These are phyloP conservation scores for Candida buenavistaensis DNA, from an alignment of 1,139 yeast genomes.

Conservation along the genomic window DNA sequence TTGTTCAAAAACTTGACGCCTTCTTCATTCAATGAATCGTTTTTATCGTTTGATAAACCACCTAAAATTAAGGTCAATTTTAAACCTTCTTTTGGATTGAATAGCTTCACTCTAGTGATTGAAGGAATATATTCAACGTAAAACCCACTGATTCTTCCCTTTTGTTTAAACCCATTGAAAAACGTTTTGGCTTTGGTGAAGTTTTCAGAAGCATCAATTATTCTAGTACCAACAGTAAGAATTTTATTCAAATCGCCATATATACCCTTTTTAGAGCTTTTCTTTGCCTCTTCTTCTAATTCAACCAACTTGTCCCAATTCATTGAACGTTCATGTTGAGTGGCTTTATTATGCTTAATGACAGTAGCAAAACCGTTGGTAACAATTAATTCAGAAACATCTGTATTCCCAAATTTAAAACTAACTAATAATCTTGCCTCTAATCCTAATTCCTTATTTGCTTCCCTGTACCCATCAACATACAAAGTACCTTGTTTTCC, in stretches of 20 bases:
- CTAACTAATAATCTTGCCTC: conserved; percentile 70
- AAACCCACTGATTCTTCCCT: conserved; percentile 57
- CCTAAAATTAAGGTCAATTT: conserved; percentile 73
- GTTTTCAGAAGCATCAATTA: conserved; percentile 80
- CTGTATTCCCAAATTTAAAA: conserved; percentile 48
- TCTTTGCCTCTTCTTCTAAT: conserved; percentile 62
- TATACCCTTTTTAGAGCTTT: conserved; percentile 58
- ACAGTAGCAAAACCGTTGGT: conserved; percentile 75
- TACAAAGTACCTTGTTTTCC: conserved; percentile 65
- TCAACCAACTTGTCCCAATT: conserved; percentile 79
- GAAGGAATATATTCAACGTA: conserved; percentile 70
- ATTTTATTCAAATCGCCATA: conserved; percentile 52
- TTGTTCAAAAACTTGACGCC: conserved; percentile 58
- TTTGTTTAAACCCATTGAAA: conserved; percentile 66
- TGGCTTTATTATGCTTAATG: conserved; percentile 73
- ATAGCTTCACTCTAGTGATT: conserved; percentile 65
- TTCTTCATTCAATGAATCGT: conserved; percentile 45
- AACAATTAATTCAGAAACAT: conserved; percentile 64
- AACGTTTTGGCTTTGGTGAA: conserved; percentile 72
- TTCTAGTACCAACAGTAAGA: conserved; percentile 52
- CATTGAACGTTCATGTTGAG: conserved; percentile 64
- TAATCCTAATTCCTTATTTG: conserved; percentile 54
- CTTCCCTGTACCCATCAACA: conserved; percentile 68
- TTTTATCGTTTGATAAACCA: conserved; percentile 60
- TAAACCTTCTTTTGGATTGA: conserved; percentile 70